Conservation (phyloP, 495 filamentous ascomycete species). For the Lasiosphaeria ovina region DNA sequence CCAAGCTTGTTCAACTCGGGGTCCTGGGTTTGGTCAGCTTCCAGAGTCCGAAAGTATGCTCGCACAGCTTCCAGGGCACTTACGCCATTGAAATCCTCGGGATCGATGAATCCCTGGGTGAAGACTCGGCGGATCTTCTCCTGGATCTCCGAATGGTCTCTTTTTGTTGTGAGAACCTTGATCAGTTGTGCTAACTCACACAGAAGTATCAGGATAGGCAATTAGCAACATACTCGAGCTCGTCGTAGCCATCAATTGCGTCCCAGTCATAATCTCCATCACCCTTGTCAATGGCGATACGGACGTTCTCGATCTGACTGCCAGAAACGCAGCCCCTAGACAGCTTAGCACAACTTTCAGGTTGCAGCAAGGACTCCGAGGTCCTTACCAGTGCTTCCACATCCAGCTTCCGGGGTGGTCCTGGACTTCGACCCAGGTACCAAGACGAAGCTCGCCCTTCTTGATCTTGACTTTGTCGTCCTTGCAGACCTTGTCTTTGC, state of each 20-base stretch:
- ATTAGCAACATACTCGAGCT: conserved; percentile 48
- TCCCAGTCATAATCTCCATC: conserved; percentile 43
- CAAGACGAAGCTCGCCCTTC: conserved; percentile 73
- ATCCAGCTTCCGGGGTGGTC: conserved; percentile 46
- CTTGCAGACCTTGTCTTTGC: conserved; percentile 67
- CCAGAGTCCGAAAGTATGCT: neutral
- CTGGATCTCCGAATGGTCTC: conserved; percentile 48
- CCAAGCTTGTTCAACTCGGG: conserved; percentile 66
- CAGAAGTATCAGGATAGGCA: neutral
- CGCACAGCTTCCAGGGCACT: conserved; percentile 26
- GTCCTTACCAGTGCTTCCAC: conserved; percentile 76
- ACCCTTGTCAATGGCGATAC: conserved; percentile 37
- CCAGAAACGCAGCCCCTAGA: conserved; percentile 80
- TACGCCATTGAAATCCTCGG: conserved; percentile 78
- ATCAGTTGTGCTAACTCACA: neutral
- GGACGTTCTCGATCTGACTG: conserved; percentile 54
- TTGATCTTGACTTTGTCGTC: conserved; percentile 61
- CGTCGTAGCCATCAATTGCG: conserved; percentile 68
- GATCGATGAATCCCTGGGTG: conserved; percentile 67
- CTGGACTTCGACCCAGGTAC: conserved; percentile 59
- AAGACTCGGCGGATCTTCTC: conserved; percentile 63
- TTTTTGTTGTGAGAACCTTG: conserved; percentile 3
- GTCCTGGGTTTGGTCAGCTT: conserved; percentile 49
- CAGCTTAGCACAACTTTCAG: neutral
- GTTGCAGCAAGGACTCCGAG: neutral